Base-by-base conservation (phyloP, 306 rosid genomes). In the Quercus engelmannii region DNA sequence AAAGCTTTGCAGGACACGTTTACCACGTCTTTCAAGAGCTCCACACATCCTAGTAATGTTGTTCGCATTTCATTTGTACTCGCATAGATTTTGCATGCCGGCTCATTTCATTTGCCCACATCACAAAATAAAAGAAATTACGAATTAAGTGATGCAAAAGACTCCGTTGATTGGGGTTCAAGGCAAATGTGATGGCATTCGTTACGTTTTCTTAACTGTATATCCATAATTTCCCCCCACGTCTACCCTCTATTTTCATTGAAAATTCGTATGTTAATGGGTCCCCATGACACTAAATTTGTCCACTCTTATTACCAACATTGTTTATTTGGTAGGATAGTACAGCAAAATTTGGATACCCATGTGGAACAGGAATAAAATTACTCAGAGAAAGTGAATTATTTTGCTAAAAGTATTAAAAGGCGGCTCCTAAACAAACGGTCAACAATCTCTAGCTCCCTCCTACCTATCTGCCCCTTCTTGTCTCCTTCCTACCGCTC, bases 391-490 rank as follows among this genome's bases (percentile, higher is more conserved):
- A 76, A 63, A 75, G 5, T 1, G 30, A 55, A 74, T n/a, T 38
- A 28, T 54, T 4, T 69, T 33, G 19, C 21, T 2, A 10, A 55
- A 79, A 85, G 81, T 81, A 85, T 65, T 71, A 71, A 19, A 78
- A 78, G 88, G 83, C 83, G 85, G 88, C 83, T 71, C 65, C 62
- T 5, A 14, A 1, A 43, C 7, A 3, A 13, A 10, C 31, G 80
- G 88, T 85, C 88, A 81, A 81, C 75, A 81, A 78, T 63, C 35
- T 75, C 75, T 14, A 74, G 80, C 78, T 25, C 23, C 12, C 23
- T 23, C 46, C 46, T 41, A 41, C 46, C 46, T 8, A 14, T 57
- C 38, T 58, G 20, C 56, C 10, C 17, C 56, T 74, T 77, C 74
- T 17, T 19, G 15, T 64, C 55, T 10, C 78, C 74, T 70, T 71